Base-by-base conservation (phyloP, 208 protist species). In the Crithidia fasciculata region DNA sequence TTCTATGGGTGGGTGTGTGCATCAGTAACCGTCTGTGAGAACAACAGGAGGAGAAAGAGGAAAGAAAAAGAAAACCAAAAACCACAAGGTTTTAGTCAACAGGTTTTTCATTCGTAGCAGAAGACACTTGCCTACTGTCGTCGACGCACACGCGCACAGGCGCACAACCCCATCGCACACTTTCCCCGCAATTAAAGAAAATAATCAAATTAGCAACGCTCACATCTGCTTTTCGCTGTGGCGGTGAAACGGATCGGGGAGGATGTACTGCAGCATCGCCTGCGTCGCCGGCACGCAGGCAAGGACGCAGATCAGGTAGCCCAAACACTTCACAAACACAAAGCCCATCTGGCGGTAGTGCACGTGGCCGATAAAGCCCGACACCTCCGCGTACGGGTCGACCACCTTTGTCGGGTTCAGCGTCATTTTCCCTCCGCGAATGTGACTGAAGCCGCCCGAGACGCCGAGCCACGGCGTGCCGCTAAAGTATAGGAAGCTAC, bases 331-430 rank as follows among this genome's bases (percentile, higher is more conserved):
- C 54, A 93, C 78, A 8, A 90, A 45, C 3, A 95, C 76, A 72
- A 95, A 95, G 28, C 88, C 88, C 43, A 93, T 69, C 76, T 95
- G 91, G 7, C 91, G 76, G 60, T 89, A 82, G 76, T 95, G 91
- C 18, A 93, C 64, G 40, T 88, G 81, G 9, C 91, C 91, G 53
- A 95, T 85, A 64, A 95, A 95, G 59, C 88, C 77, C 5, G 67
- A 81, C 49, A 81, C 87, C 72, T 90, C 86, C 43, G 71, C 80
- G n/a, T 81, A 78, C 9, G 88, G 86, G 64, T 95, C 81, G 15
- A 95, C 78, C 43, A 82, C 83, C 52, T 74, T 81, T n/a, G 78
- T 82, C 13, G 91, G 91, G 72, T 90, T 85, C 39, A 95, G 75
- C 19, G 93, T 84, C 50, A 95, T 72, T 67, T 92, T 90, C 5